These are phyloP conservation scores for Ampelocalamus luodianensis DNA, from an alignment of 176 grass and related monocot genomes.

Conservation along the genomic window DNA sequence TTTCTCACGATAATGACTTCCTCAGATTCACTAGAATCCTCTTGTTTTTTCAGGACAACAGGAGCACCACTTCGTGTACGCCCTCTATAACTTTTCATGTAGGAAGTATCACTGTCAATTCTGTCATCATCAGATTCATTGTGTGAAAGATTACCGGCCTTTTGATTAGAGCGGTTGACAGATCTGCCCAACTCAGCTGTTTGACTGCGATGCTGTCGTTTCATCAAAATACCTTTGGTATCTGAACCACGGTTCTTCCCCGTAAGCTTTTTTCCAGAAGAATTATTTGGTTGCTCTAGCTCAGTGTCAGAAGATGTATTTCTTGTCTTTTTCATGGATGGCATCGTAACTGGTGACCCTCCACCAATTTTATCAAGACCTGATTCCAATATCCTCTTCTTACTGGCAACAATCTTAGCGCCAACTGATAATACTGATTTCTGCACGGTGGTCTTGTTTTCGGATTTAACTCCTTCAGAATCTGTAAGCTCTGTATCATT, in stretches of 20 bases:
- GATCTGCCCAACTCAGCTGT: conserved; percentile 32
- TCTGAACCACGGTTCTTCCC: conserved; percentile 36
- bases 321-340: conserved; percentile 53
- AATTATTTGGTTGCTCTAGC: conserved; percentile 37
- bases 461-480: conserved; percentile 58
- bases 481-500: conserved; percentile 51
- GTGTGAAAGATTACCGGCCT: conserved; percentile 24
- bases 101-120: conserved; percentile 38
- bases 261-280: conserved; percentile 36
- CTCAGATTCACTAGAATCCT: conserved; percentile 55
- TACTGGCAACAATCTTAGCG: conserved; percentile 53
- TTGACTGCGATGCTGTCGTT: conserved; percentile 20
- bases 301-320: conserved; percentile 33
- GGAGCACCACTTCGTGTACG: conserved; percentile 25
- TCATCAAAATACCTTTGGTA: conserved; percentile 39
- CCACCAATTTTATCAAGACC: conserved; percentile 38
- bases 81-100: conserved; percentile 40
- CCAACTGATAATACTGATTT: conserved; percentile 48
- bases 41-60: conserved; percentile 34
- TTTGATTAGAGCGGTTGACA: conserved; percentile 32
- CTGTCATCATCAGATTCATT: conserved; percentile 43
- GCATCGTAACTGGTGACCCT: conserved; percentile 40
- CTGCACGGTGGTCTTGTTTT: conserved; percentile 38
- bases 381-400: conserved; percentile 52
- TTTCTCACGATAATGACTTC: conserved; percentile 37